These are phyloP conservation scores for Tillandsia leiboldiana DNA, from an alignment of 176 grass and related monocot species.

Conservation along the genomic window DNA sequence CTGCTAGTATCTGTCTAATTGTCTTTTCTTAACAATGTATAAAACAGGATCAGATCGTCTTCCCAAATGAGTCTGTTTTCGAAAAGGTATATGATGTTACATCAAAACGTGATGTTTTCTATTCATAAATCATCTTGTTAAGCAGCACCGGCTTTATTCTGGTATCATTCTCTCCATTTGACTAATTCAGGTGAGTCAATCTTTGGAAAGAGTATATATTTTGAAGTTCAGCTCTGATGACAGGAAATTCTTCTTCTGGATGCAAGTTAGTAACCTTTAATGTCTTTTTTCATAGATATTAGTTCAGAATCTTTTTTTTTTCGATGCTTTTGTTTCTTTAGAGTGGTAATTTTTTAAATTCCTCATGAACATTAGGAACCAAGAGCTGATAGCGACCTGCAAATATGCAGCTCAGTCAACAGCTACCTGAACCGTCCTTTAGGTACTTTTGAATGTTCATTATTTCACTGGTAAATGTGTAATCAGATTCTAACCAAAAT, in stretches of 20 bases:
- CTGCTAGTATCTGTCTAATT: background rate
- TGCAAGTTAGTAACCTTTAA: slow-evolving; percentile 59
- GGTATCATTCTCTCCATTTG: background rate
- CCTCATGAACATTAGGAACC: slow-evolving; percentile 39
- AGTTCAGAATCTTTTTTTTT: background rate
- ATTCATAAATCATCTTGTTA: slow-evolving; percentile 12
- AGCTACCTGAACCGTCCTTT: slow-evolving; percentile 70
- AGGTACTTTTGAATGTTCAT: slow-evolving; percentile 39
- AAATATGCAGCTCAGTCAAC: slow-evolving; percentile 69
- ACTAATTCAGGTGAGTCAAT: slow-evolving; percentile 64
- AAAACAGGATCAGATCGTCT: slow-evolving; percentile 76
- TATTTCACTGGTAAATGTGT: slow-evolving; percentile 14
- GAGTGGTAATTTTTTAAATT: background rate
- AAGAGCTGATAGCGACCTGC: slow-evolving; percentile 52
- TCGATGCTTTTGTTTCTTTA: background rate
- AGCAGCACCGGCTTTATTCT: background rate
- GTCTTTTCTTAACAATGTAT: slow-evolving; percentile 40
- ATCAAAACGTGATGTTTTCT: background rate
- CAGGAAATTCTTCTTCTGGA: slow-evolving; percentile 95
- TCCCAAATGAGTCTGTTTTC: slow-evolving; percentile 93
- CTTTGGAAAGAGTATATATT: slow-evolving; percentile 92
- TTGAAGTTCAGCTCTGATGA: slow-evolving; percentile 74
- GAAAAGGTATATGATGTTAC: slow-evolving; percentile 56
- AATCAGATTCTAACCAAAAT: slow-evolving; percentile 5
- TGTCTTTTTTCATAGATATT: background rate